phyloP scores from a whole-genome alignment of 371 early-diverging fungal species.

The Phascolomyces articulosus region DNA sequence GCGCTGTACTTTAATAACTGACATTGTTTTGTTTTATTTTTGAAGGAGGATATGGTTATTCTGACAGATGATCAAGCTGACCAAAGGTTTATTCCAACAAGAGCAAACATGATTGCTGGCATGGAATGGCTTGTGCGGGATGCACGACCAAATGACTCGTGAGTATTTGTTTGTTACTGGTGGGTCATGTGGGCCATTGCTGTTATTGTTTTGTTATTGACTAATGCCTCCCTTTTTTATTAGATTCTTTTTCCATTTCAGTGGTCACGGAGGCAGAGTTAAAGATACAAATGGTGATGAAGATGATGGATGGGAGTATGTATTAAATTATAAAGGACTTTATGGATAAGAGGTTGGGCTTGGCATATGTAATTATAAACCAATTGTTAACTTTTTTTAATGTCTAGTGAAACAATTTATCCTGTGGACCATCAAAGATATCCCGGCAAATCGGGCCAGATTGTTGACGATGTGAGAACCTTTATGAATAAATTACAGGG shows the following conservation, averaged over 20 bases:
- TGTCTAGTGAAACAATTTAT: slow-evolving; percentile 45
- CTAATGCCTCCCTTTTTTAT: not conserved
- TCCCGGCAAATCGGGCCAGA: slow-evolving; percentile 67
- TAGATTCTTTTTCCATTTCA: slow-evolving; percentile 86
- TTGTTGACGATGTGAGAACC: slow-evolving; percentile 77
- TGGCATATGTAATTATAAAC: not conserved
- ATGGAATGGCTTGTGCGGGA: slow-evolving; percentile 86
- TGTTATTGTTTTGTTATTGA: not conserved
- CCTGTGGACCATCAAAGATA: slow-evolving; percentile 80
- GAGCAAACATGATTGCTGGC: slow-evolving; percentile 69
- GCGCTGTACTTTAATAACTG: not conserved
- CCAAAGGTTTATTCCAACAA: slow-evolving; percentile 73
- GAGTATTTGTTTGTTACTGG: slow-evolving; percentile 16
- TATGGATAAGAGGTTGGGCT: no score
- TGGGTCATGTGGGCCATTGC: not conserved
- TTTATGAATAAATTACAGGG: not conserved
- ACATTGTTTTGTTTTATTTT: not conserved
- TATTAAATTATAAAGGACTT: not conserved
- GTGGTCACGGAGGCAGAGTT: slow-evolving; percentile 86
- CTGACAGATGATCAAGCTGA: slow-evolving; percentile 87
- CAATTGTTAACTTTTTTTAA: not conserved
- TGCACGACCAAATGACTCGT: slow-evolving; percentile 84
- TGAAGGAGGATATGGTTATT: slow-evolving; percentile 68
- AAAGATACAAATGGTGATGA: slow-evolving; percentile 82
- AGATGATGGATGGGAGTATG: slow-evolving; percentile 67